Conservation (phyloP, 2,329 filamentous ascomycete genomes). For the Colletotrichum costaricense region DNA sequence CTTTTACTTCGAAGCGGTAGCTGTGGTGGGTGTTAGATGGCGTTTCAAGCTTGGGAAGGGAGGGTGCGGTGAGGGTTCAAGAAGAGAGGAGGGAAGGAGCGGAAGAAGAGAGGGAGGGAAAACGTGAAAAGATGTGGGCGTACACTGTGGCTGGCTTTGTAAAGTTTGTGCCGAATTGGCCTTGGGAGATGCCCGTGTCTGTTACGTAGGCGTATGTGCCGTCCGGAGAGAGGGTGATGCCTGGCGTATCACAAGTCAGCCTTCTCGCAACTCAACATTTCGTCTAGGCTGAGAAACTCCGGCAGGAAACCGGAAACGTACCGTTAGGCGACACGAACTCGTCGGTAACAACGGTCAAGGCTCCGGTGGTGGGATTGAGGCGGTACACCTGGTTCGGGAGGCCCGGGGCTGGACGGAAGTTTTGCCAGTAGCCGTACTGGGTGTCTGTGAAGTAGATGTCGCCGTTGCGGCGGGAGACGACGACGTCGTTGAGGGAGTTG, state of each 20-base stretch:
- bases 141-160: constrained; percentile 60
- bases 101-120: too few species aligned
- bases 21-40: constrained; percentile 40
- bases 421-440: constrained; percentile 68
- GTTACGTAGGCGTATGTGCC: constrained; percentile 65
- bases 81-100: too few species aligned
- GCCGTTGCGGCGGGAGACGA: constrained; percentile 63
- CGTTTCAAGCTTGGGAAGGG: too few species aligned
- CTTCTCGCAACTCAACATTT: too few species aligned
- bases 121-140: constrained; percentile 34
- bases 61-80: too few species aligned
- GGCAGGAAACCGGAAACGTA: constrained; percentile 25
- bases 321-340: constrained; percentile 66
- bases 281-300: too few species aligned
- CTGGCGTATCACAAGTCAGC: constrained; percentile 38
- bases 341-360: constrained; percentile 67
- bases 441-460: constrained; percentile 75
- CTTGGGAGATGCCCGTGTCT: constrained; percentile 65
- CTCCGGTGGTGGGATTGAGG: constrained; percentile 60
- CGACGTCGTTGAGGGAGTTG: constrained; percentile 69
- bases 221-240: constrained; percentile 66
- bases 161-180: constrained; percentile 53
- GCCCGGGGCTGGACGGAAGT: constrained; percentile 64
- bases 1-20: constrained; percentile 57
- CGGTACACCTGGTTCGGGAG: constrained; percentile 70